Evolutionary conservation across 768 basidiomycete species (phyloP).

Genomic region (Kockovaella imperatae): DNA sequence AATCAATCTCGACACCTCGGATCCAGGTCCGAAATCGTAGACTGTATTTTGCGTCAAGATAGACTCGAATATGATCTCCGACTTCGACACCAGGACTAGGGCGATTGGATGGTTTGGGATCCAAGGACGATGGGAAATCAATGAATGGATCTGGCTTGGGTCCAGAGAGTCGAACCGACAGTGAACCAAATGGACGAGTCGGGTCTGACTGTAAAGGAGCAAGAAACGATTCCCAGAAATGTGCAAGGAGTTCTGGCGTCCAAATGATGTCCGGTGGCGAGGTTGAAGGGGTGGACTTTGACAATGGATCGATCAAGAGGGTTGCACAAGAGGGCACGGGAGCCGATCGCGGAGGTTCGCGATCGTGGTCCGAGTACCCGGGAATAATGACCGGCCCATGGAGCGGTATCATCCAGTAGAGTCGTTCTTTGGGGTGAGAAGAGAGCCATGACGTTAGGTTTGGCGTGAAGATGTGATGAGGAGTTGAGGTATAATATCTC

Average conservation of each 20-base stretch:
- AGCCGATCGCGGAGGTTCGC: background rate
- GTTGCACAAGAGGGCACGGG: background rate
- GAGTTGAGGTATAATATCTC: background rate
- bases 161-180: slow-evolving; percentile 21
- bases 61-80: slow-evolving; percentile 36
- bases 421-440: slow-evolving; percentile 8
- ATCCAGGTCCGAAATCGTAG: slow-evolving; percentile 28
- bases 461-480: slow-evolving; percentile 30
- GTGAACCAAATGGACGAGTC: slow-evolving; percentile 6
- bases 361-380: slow-evolving; percentile 5
- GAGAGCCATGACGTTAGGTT: slow-evolving; percentile 13
- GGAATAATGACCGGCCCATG: slow-evolving; percentile 32
- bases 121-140: slow-evolving; percentile 9
- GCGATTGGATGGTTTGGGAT: background rate
- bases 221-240: slow-evolving; percentile 18
- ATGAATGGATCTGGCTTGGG: slow-evolving; percentile 39
- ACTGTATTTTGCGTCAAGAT: slow-evolving; percentile 21
- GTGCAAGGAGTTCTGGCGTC: slow-evolving; percentile 12
- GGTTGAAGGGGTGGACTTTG: slow-evolving; percentile 3
- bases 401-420: slow-evolving; percentile 38
- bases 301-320: background rate
- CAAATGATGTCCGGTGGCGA: slow-evolving; percentile 10
- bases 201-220: slow-evolving; percentile 9
- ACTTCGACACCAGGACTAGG: slow-evolving; percentile 7
- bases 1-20: slow-evolving; percentile 14